phyloP scores from a whole-genome alignment of 169 alveolate species.

The Ichthyophthirius multifiliis region DNA sequence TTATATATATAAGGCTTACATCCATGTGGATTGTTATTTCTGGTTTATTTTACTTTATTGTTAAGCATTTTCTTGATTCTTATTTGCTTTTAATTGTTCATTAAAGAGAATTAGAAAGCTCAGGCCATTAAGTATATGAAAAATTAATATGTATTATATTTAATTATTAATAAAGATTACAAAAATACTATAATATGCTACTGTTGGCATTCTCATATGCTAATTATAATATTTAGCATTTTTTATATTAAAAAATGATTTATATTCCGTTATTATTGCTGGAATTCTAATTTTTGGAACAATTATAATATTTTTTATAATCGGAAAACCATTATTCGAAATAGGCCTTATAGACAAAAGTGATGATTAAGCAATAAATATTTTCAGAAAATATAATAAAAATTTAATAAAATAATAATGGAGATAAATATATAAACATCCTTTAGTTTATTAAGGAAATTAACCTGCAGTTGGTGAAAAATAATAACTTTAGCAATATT shows the following conservation, averaged over 20 bases:
- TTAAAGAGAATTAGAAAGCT: neutral
- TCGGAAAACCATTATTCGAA: neutral
- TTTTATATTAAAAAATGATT: neutral
- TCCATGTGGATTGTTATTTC: neutral
- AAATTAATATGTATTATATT: neutral
- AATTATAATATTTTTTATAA: neutral
- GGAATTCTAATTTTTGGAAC: neutral
- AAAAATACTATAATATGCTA: neutral
- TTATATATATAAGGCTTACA: neutral
- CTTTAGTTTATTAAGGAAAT: too few relatives aligned
- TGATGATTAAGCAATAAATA: neutral
- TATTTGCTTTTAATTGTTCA: neutral
- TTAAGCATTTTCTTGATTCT: neutral
- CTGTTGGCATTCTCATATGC: neutral
- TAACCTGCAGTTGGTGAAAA: too few relatives aligned
- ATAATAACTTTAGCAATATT: too few relatives aligned
- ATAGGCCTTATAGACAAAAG: neutral
- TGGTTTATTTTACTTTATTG: neutral
- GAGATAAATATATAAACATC: constrained; percentile 1
- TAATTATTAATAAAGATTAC: neutral
- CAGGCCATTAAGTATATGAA: neutral
- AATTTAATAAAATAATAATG: neutral
- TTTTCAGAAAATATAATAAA: neutral
- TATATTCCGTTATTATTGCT: neutral
- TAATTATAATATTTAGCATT: neutral